Percentiles rank a stretch among this genome's conserved stretches.
These are phyloP conservation scores for Xylaria sp. DNA, from an alignment of 2,329 filamentous ascomycete species.

Conservation along the genomic window DNA sequence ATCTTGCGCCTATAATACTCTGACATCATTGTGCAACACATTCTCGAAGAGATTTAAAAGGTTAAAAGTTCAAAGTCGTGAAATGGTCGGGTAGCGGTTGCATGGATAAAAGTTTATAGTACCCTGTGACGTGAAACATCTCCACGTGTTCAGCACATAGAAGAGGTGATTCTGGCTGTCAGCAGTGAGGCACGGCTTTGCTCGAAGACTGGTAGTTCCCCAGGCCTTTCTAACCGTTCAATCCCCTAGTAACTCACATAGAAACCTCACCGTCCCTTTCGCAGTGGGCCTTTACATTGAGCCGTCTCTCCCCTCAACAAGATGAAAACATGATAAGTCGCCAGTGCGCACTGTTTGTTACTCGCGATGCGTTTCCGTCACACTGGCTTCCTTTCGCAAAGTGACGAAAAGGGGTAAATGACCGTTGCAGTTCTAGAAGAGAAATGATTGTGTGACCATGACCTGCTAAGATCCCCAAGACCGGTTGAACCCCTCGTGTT, in stretches of 20 bases:
- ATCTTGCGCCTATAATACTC: background rate
- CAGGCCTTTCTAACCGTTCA: background rate
- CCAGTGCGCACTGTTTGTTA: background rate
- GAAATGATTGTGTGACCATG: background rate
- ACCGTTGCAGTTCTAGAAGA: background rate
- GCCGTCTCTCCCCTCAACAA: background rate
- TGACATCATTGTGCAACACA: background rate
- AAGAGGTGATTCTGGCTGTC: background rate
- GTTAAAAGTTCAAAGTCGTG: no score
- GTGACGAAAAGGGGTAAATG: no score
- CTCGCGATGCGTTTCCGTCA: background rate
- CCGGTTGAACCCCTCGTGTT: constrained; percentile 2
- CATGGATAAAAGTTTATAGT: background rate
- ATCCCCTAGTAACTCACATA: no score
- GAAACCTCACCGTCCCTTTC: no score
- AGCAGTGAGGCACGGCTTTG: no score
- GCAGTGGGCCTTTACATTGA: no score
- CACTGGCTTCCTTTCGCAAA: background rate
- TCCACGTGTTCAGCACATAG: background rate
- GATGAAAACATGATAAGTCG: no score
- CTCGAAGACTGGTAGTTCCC: background rate
- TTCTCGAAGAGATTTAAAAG: no score
- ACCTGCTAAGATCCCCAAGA: background rate
- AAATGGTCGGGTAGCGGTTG: background rate
- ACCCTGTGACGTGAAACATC: background rate